Base-by-base conservation (phyloP, 139 green algal genomes). In the Tetradesmus lagerheimii region DNA sequence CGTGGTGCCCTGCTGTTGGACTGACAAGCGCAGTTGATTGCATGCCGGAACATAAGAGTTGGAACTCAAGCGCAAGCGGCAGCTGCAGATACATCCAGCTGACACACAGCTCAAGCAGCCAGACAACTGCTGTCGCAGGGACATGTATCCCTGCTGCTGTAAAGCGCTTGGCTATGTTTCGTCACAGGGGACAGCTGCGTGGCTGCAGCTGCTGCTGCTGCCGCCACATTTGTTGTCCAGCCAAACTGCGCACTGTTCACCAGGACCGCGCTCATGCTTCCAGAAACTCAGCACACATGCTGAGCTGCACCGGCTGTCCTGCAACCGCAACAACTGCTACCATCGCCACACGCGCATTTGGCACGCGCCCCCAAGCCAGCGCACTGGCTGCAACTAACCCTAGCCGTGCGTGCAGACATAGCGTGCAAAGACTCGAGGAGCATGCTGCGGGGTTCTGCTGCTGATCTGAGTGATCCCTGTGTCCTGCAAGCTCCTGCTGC, bases 401-500 rank as follows among this genome's bases (percentile, higher is more conserved):
- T n/a, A 23, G 3, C 57, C 57, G 3, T 71, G 57, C 57, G 12
- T 31, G 57, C 57, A 66, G 14, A 85, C 16, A 66, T 14, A 85
- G 12, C 38, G 1, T 53, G 31, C 43, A 39, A 37, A 1, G 20
- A 23, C 25, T 11, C 1, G 3, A 85, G n/a, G n/a, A 31, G 23
- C 41, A 37, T 8, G 39, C 39, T 81, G 31, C n/a, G 25, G 11
- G 15, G 14, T 23, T 29, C 29, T 27, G 15, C 35, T 29, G 35
- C 35, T 75, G 53, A 62, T 27, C 57, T 31, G 57, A 8, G 25
- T 66, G 20, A 71, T 37, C 20, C 57, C 57, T 18, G 20, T 71
- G 4, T 71, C 57, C 57, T 71, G 57, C 57, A 34, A 16, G 71
- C 57, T n/a, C 20, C 37, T 38, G 79, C 14, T 78, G 85, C 96